phyloP scores from a whole-genome alignment of 2,329 filamentous ascomycete species.

The Ceratocystis colombiana region DNA sequence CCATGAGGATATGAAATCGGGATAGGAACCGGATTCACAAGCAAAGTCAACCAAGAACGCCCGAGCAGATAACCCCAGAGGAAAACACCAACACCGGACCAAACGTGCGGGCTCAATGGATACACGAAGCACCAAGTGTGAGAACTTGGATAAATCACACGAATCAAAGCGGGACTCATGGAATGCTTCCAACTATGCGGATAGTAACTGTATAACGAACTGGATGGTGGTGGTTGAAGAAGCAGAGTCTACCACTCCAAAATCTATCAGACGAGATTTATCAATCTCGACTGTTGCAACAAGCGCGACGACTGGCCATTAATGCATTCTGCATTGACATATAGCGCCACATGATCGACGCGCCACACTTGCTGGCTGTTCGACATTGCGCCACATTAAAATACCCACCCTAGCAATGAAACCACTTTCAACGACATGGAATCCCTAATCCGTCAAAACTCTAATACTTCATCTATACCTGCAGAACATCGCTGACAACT shows the following conservation, averaged over 20 bases:
- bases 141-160: background rate
- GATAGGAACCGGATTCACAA: background rate
- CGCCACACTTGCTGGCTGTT: background rate
- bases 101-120: background rate
- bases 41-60: background rate
- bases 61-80: background rate
- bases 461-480: background rate
- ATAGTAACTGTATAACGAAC: too few species aligned
- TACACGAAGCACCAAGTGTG: background rate
- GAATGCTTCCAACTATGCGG: too few species aligned
- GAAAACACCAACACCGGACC: background rate
- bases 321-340: background rate
- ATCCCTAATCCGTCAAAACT: slow-evolving; percentile 2
- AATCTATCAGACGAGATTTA: too few species aligned
- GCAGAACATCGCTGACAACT: background rate
- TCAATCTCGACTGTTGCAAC: background rate
- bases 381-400: slow-evolving; percentile 3
- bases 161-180: background rate
- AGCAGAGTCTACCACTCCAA: background rate
- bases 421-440: slow-evolving; percentile 10
- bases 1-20: background rate
- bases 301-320: background rate
- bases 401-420: slow-evolving; percentile 4
- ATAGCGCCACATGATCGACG: background rate
- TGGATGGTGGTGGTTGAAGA: background rate